phyloP scores from a whole-genome alignment of 169 alveolate species.

The Eimeria falciformis region DNA sequence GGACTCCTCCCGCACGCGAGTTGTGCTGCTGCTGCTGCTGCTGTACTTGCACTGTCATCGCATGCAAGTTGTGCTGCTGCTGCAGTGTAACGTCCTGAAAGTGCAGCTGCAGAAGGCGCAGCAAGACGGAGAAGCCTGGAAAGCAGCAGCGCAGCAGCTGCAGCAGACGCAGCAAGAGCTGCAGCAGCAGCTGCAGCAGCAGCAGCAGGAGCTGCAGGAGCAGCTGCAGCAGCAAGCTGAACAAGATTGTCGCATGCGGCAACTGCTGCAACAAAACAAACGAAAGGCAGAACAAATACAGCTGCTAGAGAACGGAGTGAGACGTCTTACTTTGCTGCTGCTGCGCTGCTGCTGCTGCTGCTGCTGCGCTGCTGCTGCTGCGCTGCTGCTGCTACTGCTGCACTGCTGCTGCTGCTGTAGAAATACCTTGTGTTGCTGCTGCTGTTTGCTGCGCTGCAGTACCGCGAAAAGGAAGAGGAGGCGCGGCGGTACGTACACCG shows the following conservation, averaged over 20 bases:
- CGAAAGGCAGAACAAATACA: neutral
- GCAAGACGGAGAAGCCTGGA: conserved; percentile 35
- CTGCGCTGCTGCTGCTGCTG: neutral
- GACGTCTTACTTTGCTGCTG: neutral
- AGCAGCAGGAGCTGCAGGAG: conserved; percentile 25
- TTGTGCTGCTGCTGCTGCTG: conserved; percentile 3
- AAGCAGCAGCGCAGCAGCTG: conserved; percentile 58
- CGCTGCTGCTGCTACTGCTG: neutral
- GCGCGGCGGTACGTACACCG: conserved; percentile 55
- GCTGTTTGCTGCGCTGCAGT: conserved; percentile 19
- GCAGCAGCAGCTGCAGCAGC: conserved; percentile 56
- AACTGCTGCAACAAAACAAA: conserved; percentile 23
- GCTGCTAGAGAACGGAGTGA: conserved; percentile 19
- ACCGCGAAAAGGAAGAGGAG: conserved; percentile 67
- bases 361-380: conserved; percentile 20
- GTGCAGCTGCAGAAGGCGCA: conserved; percentile 41
- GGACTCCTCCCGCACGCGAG: neutral
- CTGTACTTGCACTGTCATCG: neutral
- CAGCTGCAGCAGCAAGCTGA: conserved; percentile 59
- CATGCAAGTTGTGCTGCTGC: neutral
- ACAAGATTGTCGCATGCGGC: conserved; percentile 44
- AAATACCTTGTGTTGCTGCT: neutral
- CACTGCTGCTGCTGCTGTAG: conserved; percentile 17
- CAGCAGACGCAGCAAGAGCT: conserved; percentile 28
- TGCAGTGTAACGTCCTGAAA: conserved; percentile 34